phyloP scores from a whole-genome alignment of 2,329 filamentous ascomycete genomes.

The Ophiosphaerella herpotricha region DNA sequence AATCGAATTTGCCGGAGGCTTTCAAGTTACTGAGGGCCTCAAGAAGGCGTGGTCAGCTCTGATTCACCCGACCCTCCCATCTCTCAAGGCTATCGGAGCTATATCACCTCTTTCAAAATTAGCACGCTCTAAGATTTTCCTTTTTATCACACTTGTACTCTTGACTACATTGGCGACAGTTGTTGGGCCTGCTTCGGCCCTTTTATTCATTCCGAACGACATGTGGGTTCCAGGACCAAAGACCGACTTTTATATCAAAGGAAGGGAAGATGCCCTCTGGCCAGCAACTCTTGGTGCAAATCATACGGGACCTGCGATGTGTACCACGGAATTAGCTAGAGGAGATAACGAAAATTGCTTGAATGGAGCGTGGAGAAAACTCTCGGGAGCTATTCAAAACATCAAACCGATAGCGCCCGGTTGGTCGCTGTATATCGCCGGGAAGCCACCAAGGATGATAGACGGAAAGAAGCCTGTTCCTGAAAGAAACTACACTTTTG shows the following conservation, averaged over 20 bases:
- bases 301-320: background rate
- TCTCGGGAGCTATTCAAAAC: background rate
- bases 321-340: background rate
- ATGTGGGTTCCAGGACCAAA: background rate
- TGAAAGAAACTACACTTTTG: background rate
- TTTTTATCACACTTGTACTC: background rate
- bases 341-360: background rate
- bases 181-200: constrained; percentile 5
- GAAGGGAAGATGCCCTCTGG: background rate
- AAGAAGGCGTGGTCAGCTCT: background rate
- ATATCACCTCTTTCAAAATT: background rate
- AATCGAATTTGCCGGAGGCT: background rate
- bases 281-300: background rate
- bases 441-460: background rate
- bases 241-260: constrained; percentile 5
- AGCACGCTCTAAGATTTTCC: background rate
- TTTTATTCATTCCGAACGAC: constrained; percentile 3
- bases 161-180: background rate
- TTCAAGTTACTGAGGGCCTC: background rate
- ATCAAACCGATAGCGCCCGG: background rate
- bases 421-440: background rate
- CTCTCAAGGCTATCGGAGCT: background rate
- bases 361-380: background rate
- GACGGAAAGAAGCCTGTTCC: background rate
- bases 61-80: background rate